Evolutionary conservation across 495 filamentous ascomycete species (phyloP), one percentile per base, ranked within the genome.

Genomic region (Trichoderma asperelloides): DNA sequence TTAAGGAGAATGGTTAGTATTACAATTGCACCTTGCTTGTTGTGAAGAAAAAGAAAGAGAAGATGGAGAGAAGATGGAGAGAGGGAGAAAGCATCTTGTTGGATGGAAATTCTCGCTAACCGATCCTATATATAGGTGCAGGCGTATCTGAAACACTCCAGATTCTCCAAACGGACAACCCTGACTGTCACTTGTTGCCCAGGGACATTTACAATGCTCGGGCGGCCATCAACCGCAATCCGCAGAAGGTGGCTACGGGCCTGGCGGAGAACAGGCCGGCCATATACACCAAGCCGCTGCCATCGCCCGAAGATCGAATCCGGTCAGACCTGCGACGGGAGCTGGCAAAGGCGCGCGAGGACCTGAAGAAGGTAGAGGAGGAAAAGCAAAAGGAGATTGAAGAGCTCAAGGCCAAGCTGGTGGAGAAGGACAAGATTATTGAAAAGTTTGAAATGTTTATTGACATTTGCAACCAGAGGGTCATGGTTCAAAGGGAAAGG

Each of bases 391-490:
- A 81, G 66, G 78, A 84, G 69, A 75, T 86, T 37, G 81, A 80
- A 7, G 76, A 79, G 2, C 72, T 86, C 37, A 79, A 78, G 64
- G 78, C 75, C 43, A 78, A 81, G 68, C 47, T 86, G 28, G 74
- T 72, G 28, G 77, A 81, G 64, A 86, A 85, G 72, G 81, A 85
- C 66, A 81, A 80, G 70, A 78, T 81, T 66, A 86, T 86, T 30
- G 70, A 76, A 64, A 82, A 80, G 71, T 86, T 86, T 69, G 83
- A 86, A 71, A 82, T 84, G 78, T 86, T 86, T 65, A 84, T 86
- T 70, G 83, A 86, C 69, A 83, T 86, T 57, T 85, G 82, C 74
- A 86, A 86, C 65, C 78, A 83, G 71, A 76, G 83, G 55, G 83
- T 84, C 40, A 85, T 86, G 75, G 78, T 83, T 23, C 80, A 79